phyloP scores from a whole-genome alignment of 352 stramenopile species.

The Pythium folliculosum region DNA sequence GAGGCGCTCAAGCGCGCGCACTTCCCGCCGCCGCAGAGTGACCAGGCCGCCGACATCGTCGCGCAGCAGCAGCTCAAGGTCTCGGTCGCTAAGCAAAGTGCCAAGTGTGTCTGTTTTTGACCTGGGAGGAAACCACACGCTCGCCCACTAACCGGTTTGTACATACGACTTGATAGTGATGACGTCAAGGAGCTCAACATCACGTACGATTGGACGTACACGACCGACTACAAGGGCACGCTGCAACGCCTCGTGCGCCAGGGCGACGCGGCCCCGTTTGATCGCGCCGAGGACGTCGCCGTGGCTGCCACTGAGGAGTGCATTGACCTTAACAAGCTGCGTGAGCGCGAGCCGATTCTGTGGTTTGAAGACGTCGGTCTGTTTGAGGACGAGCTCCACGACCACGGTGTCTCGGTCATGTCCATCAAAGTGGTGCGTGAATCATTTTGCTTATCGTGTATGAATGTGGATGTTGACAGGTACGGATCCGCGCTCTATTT shows the following conservation, averaged over 20 bases:
- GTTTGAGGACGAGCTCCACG: slow-evolving; percentile 84
- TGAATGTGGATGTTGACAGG: neutral
- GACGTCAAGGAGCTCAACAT: slow-evolving; percentile 86
- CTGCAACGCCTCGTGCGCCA: slow-evolving; percentile 46
- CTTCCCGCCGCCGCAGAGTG: slow-evolving; percentile 44
- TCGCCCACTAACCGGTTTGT: neutral
- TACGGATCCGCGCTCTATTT: neutral
- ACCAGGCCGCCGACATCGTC: slow-evolving; percentile 50
- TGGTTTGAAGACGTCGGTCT: slow-evolving; percentile 83
- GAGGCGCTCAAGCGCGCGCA: slow-evolving; percentile 77
- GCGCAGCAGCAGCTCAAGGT: slow-evolving; percentile 82
- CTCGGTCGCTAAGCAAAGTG: slow-evolving; percentile 76
- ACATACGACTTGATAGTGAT: slow-evolving; percentile 32
- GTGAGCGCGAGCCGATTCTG: slow-evolving; percentile 80
- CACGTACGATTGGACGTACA: slow-evolving; percentile 85
- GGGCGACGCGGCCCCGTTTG: slow-evolving; percentile 1
- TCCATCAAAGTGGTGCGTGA: slow-evolving; percentile 79
- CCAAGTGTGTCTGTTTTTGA: slow-evolving; percentile 40
- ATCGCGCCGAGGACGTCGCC: slow-evolving; percentile 35
- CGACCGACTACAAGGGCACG: slow-evolving; percentile 82
- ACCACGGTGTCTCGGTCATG: slow-evolving; percentile 79
- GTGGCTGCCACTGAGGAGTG: slow-evolving; percentile 52
- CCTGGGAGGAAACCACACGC: neutral
- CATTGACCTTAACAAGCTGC: slow-evolving; percentile 79
- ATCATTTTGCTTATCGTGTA: neutral